These are phyloP conservation scores for Colletotrichum limetticola DNA, from an alignment of 2,329 filamentous ascomycete species.

Conservation along the genomic window DNA sequence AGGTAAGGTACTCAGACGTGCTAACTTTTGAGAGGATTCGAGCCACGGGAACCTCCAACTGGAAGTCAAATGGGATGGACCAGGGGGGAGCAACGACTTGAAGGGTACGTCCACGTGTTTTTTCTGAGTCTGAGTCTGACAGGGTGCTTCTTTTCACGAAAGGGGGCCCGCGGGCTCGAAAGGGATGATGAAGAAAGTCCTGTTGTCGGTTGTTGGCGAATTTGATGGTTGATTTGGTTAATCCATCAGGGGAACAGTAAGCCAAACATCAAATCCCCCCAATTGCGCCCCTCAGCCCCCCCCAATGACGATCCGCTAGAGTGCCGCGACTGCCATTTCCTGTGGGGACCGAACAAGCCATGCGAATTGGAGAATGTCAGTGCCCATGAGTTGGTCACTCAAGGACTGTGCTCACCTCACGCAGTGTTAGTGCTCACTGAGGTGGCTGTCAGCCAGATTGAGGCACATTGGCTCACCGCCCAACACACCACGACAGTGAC, in stretches of 20 bases:
- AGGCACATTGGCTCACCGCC: neutral
- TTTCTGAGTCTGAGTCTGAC: neutral
- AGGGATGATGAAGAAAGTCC: neutral
- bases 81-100: neutral
- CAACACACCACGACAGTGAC: slow-evolving; percentile 26
- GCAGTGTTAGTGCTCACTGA: too few species aligned
- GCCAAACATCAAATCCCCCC: neutral
- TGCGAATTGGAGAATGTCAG: neutral
- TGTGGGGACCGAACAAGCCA: slow-evolving; percentile 7
- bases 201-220: neutral
- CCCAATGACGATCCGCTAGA: slow-evolving; percentile 10
- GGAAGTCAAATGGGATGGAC: neutral
- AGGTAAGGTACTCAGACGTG: neutral
- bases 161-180: neutral
- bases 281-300: too few species aligned
- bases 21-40: neutral
- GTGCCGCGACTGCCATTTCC: neutral
- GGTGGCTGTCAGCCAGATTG: neutral
- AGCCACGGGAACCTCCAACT: neutral
- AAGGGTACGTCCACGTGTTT: slow-evolving; percentile 7
- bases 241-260: neutral
- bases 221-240: neutral
- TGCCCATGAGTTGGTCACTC: neutral
- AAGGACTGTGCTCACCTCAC: slow-evolving; percentile 14
- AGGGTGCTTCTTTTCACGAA: neutral